Base-by-base conservation (phyloP, 805 yeast genomes). In the Brettanomyces anomalus region DNA sequence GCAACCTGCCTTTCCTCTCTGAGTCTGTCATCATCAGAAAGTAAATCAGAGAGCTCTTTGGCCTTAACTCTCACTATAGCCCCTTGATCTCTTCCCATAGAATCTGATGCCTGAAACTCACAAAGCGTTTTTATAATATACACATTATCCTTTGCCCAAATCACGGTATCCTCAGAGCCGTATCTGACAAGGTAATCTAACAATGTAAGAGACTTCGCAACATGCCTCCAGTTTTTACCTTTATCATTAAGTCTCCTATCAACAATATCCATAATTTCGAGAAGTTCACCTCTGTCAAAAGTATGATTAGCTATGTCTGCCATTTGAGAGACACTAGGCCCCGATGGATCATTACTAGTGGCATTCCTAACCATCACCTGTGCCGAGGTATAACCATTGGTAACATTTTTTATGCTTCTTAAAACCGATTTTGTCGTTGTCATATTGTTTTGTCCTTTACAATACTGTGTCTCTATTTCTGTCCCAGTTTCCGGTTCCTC, bases 161-260 rank as follows among this genome's bases (percentile, higher is more conserved):
- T 67, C 5, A 89, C 95, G 55, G 89, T 90, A 55, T 83, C 81
- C 51, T 88, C 95, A 17, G 88, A 75, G 33, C 97, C 98, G 46
- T 72, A 75, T 52, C 93, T 77, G 16, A 89, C 87, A 45, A 89
- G 68, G 63, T 81, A 90, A 55, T 89, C 96, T 52, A 90, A 71
- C n/a, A 90, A 80, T 2, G 95, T 83, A 48, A 90, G 70, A 1
- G 95, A 81, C 62, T 90, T 93, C 49, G 94, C 89, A 40, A 90
- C 89, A 60, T 90, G 98, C 51, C 96, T 76, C 97, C 97, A 90
- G 65, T 90, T 85, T 61, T 88, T 89, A 47, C 97, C 97, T 68
- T 89, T 89, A 59, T 90, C 97, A 57, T 90, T 90, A 50, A 90
- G 67, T 49, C 98, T 75, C 51, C 87, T 77, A 65, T 90, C 97